Conservation (phyloP, 441 rosid genomes). For the Pelargonium australe region DNA sequence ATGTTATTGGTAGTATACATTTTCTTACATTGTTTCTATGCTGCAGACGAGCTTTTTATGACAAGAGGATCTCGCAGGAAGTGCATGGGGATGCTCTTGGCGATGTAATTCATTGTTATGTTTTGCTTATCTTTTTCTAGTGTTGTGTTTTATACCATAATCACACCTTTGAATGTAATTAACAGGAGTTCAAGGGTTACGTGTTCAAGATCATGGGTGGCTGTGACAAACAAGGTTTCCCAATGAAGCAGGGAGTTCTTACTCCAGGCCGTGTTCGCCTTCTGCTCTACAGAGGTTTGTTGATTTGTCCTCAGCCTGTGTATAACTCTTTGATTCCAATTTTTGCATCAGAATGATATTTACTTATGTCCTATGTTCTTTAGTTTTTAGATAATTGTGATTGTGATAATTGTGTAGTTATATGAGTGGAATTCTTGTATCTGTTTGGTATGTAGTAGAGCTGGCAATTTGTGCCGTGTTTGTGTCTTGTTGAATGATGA, state of each 20-base stretch:
- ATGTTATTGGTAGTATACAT: neutral
- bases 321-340: no score
- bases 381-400: no score
- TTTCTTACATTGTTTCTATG: neutral
- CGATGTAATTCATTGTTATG: conserved; percentile 23
- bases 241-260: conserved; percentile 55
- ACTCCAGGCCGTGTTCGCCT: conserved; percentile 45
- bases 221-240: conserved; percentile 52
- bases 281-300: conserved; percentile 38
- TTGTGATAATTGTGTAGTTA: no score
- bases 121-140: neutral
- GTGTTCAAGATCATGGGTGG: conserved; percentile 54
- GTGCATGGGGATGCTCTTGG: conserved; percentile 48
- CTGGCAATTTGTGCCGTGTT: no score
- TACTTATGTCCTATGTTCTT: no score
- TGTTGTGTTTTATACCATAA: neutral
- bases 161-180: neutral
- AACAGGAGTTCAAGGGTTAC: conserved; percentile 47
- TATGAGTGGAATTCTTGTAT: no score
- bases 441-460: no score
- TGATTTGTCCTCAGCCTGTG: no score
- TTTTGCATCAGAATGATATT: neutral
- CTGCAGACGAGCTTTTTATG: conserved; percentile 40
- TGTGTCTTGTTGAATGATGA: no score
- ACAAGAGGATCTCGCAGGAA: conserved; percentile 51